Base-by-base conservation (phyloP, 495 filamentous ascomycete genomes). In the Melanomma pulvis-pyrius region DNA sequence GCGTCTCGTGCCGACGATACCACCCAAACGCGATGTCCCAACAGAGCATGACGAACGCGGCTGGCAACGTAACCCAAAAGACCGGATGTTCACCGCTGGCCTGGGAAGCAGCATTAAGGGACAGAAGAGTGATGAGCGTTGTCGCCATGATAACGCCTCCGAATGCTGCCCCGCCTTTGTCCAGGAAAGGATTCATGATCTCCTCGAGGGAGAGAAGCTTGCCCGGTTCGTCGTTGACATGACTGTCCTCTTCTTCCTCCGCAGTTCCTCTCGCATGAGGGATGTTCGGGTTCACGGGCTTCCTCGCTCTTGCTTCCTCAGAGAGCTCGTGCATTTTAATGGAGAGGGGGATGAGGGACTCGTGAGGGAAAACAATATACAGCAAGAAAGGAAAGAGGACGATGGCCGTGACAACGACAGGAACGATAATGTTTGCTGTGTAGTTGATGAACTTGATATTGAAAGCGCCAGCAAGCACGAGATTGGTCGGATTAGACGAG, bases 401-500 rank as follows among this genome's bases (percentile, higher is more conserved):
- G 52, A 88, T 84, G 11, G 80, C 85, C 0, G 87, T 88, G 24
- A 82, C 76, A 53, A 88, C 74, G 36, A 87, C 85, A 9, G 87
- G 87, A 0, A 90, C 85, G 41, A 90, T 86, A 82, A 89, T 87
- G 65, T 89, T 86, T 30, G 82, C 86, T 0, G 87, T 89, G 74
- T 88, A 90, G 26, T 82, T 74, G 69, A 90, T 82, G 73, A 88
- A 90, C 59, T 78, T 86, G 75, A 90, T 86, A 1, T 82, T 63
- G 72, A 89, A 90, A 24, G 87, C 87, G 2, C 86, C 86, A 7
- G 86, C 84, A 1, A 90, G 80, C n/a, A 90, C 87, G 7, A 90
- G 82, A 59, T 90, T 90, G 9, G 87, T 90, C 1, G 87, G 87
- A 59, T 90, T 90, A 8, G 86, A 89, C 1, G 87, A 89, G 6